Conservation (phyloP, 2,329 filamentous ascomycete species). For the Cryoendolithus antarcticus region DNA sequence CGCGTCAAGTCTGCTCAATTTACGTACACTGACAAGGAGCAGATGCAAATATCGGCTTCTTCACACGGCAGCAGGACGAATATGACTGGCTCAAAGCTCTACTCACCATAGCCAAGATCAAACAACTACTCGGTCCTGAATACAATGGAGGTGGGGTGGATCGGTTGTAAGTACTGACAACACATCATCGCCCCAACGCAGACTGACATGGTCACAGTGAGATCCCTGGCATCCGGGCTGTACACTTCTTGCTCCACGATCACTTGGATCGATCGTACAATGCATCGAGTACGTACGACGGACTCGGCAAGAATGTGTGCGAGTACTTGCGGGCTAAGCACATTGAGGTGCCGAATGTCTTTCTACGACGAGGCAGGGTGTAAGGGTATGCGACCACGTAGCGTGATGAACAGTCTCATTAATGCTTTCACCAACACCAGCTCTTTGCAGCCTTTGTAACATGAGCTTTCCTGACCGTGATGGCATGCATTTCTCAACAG, state of each 20-base stretch:
- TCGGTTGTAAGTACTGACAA: constrained; percentile 10
- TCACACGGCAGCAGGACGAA: constrained; percentile 26
- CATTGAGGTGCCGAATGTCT: constrained; percentile 20
- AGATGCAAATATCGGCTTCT: constrained; percentile 27
- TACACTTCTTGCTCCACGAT: constrained; percentile 24
- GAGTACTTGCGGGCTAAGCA: constrained; percentile 19
- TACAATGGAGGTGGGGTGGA: constrained; percentile 25
- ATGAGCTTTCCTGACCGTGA: too few species aligned
- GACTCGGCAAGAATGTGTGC: constrained; percentile 23
- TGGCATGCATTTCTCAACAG: too few species aligned
- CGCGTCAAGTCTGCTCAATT: too few species aligned
- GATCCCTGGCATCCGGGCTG: constrained; percentile 20
- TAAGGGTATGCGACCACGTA: constrained; percentile 3
- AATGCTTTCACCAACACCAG: too few species aligned
- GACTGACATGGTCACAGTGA: constrained; percentile 5
- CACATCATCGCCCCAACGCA: too few species aligned
- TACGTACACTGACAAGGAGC: not conserved
- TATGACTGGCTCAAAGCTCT: constrained; percentile 22
- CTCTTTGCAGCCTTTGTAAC: too few species aligned
- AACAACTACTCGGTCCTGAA: constrained; percentile 20
- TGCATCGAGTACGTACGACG: constrained; percentile 19
- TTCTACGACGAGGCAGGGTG: constrained; percentile 19
- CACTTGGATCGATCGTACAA: constrained; percentile 23
- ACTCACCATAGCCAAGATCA: constrained; percentile 16
- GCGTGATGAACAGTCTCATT: too few species aligned